Evolutionary conservation across 352 stramenopile species (phyloP), one percentile per base, ranked within the genome.

Genomic region (Peronospora farinosa): DNA sequence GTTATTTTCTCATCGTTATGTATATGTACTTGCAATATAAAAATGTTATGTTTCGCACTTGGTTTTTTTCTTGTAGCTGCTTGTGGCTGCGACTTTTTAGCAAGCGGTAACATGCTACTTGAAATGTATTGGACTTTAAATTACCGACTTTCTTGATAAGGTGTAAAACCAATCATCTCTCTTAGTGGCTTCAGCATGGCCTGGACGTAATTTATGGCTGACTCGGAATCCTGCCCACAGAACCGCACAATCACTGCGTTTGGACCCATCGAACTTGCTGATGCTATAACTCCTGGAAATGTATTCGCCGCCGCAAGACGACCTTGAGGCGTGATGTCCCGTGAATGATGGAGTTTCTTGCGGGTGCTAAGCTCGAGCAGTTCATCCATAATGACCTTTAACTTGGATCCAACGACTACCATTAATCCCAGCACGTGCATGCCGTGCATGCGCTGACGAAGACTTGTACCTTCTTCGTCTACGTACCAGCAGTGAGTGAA

Each of bases 71-170:
- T 32, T 12, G 1, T 32, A 11, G 28, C 28, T 32, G 10, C 28
- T 32, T 12, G 28, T 12, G 12, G 28, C 19, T 31, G 9, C 27
- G 27, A 10, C 27, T 3, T 31, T 31, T 9, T n/a, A n/a, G 8
- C 27, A 31, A 31, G 36, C 36, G 16, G 15, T 5, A 19, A 41
- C 13, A 13, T 41, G 2, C n/a, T 27, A 11, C 5, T n/a, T n/a
- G n/a, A n/a, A 5, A 31, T 31, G 27, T 41, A 10, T 0, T 27
- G 3, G 30, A 25, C 33, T 23, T 37, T 40, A 30, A 8, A 21
- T 72, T 45, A 93, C 9, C 83, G 74, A 57, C 87, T 90, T 40
- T 91, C 78, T 39, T 89, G 72, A 51, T 77, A 93, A 7, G 78
- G 76, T 49, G 60, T 62, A 41, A 83, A 77, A 7, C 83, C 83